Conservation (phyloP, 176 grass and related monocot genomes). For the Sorghum bicolor region DNA sequence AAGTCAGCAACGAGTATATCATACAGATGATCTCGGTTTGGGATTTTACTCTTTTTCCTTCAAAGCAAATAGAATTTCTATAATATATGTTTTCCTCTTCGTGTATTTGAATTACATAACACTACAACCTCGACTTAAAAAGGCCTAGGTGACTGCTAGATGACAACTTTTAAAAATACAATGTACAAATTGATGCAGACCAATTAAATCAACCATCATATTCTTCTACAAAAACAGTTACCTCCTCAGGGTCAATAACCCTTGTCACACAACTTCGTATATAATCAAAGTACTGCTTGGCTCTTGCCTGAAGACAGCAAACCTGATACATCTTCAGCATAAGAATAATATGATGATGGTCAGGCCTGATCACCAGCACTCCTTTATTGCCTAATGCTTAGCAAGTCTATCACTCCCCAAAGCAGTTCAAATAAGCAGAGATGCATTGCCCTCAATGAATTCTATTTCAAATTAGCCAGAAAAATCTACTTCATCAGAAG, state of each 20-base stretch:
- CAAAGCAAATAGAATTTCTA: background rate
- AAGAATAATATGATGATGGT: background rate
- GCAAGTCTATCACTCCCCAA: background rate
- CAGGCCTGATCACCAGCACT: background rate
- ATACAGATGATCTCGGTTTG: background rate
- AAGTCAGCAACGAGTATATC: background rate
- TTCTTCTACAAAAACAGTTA: background rate
- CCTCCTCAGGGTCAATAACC: background rate
- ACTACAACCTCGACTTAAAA: background rate
- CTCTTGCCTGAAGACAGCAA: conserved; percentile 12
- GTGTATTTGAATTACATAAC: background rate
- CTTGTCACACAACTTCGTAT: background rate
- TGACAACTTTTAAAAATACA: background rate
- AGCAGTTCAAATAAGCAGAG: conserved; percentile 5
- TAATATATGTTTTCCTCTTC: background rate
- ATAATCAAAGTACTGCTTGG: background rate
- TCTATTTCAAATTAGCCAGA: conserved; percentile 8
- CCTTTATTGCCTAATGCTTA: conserved; percentile 12
- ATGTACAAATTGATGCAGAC: background rate
- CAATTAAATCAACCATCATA: background rate
- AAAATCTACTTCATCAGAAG: conserved; percentile 35
- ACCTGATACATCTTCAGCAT: background rate
- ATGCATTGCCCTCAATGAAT: background rate
- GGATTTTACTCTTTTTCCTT: background rate
- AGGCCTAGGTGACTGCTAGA: background rate